A percentile compares a stretch with the other conserved stretches of the same genome.
Evolutionary conservation across 768 basidiomycete genomes (phyloP).

Genomic region (Multifurca ochricompacta): DNA sequence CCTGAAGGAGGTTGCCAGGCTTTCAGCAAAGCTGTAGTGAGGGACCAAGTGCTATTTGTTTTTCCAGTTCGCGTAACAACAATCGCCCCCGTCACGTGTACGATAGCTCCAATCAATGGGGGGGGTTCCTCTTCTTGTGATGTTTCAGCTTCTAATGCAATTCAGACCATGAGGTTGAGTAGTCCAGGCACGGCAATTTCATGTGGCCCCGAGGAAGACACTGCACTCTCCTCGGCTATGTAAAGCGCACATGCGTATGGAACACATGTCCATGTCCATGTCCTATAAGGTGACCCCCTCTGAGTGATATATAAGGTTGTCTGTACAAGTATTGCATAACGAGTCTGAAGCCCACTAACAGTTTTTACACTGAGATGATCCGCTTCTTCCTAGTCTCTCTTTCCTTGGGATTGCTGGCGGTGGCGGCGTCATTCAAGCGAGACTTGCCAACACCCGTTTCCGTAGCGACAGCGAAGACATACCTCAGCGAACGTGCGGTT

Average conservation of each 20-base stretch:
- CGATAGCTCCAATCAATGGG: too few relatives aligned
- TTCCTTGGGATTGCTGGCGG: background rate
- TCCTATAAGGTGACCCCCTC: background rate
- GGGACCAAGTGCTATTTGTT: too few relatives aligned
- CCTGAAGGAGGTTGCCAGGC: too few relatives aligned
- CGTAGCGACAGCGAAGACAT: constrained; percentile 21
- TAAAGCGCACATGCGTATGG: background rate
- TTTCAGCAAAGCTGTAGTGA: too few relatives aligned
- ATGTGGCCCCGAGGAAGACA: background rate
- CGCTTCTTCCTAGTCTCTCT: background rate
- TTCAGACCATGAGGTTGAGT: background rate
- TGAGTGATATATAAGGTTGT: background rate
- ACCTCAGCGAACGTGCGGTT: constrained; percentile 22
- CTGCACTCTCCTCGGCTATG: background rate
- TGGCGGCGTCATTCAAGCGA: background rate
- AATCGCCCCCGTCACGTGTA: background rate
- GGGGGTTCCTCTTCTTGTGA: background rate
- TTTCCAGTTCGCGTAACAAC: background rate
- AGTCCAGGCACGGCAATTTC: background rate
- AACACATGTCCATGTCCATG: background rate
- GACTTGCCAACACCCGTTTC: constrained; percentile 23
- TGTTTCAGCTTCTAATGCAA: background rate
- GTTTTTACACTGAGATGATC: background rate
- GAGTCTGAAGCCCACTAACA: background rate
- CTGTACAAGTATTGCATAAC: background rate